Base-by-base conservation (phyloP, 768 basidiomycete species). In the Peribolospora baueri region DNA sequence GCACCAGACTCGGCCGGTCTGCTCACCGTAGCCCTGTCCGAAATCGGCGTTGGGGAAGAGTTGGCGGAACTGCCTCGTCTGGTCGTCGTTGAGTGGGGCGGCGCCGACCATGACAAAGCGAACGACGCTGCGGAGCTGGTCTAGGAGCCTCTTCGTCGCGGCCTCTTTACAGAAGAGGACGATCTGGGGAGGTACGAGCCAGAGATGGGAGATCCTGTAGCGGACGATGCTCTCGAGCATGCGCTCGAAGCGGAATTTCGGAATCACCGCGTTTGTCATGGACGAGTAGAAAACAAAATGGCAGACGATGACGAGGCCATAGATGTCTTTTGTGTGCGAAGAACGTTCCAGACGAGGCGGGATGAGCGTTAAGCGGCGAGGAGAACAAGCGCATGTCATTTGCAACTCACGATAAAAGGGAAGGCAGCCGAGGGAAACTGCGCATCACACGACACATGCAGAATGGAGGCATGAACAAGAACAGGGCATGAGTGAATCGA, bases 161-260 rank as follows among this genome's bases (percentile, higher is more conserved):
- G 46, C 53, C 7, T 56, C 42, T 50, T 61, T 61, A 50, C 56
- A 46, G 41, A 59, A 47, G 14, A 59, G n/a, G 47, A 59, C 38
- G 43, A 61, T 36, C 51, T 51, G 49, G 0, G 57, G 57, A 8
- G 57, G 59, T 0, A 61, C 60, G 48, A 61, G 50, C 47, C 40
- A 61, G 10, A 61, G 60, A 4, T 50, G 46, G n/a, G 58, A 51
- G 52, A 61, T 43, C 37, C 52, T 49, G 43, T 50, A 48, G 8
- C 49, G 43, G 49, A 53, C 42, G 47, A 61, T 56, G 1, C 58
- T 47, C 3, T 56, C 50, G 51, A 50, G 48, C 46, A 61, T 56
- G 1, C 4, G 25, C 5, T 49, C n/a, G 3, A 55, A 14, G 2
- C 50, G 41, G 45, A 61, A 61, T 39, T 50, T 54, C 5, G 47